Evolutionary conservation across 768 basidiomycete species (phyloP).

Genomic region (Chalciporus pseudorubinellus): DNA sequence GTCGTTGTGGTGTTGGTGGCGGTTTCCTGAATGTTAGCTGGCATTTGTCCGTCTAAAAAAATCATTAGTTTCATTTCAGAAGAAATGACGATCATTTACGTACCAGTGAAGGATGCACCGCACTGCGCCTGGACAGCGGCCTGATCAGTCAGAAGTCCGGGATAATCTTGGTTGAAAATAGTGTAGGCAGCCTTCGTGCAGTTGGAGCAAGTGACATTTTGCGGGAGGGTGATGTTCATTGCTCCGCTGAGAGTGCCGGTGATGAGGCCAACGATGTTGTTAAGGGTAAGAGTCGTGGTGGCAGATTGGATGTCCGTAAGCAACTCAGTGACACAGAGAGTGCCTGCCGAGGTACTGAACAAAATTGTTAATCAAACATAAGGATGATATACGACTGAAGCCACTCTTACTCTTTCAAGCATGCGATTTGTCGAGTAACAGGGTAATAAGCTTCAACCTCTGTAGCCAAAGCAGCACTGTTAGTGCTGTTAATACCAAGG

Average conservation of each 20-base stretch:
- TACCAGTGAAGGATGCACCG: conserved; percentile 45
- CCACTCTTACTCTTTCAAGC: conserved; percentile 61
- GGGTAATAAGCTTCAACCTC: conserved; percentile 57
- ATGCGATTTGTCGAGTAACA: conserved; percentile 50
- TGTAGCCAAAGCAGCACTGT: conserved; percentile 28
- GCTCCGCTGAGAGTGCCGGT: conserved; percentile 5
- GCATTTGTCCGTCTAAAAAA: conserved; percentile 30
- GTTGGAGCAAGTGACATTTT: conserved; percentile 50
- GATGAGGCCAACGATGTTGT: conserved; percentile 16
- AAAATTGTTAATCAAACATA: not conserved
- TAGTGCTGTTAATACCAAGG: conserved; percentile 18
- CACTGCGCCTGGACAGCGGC: conserved; percentile 37
- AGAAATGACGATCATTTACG: too few species aligned
- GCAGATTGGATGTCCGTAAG: conserved; percentile 49
- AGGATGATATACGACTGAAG: not conserved
- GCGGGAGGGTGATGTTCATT: conserved; percentile 13
- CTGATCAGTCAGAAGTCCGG: conserved; percentile 32
- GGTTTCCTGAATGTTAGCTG: conserved; percentile 24
- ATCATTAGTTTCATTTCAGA: too few species aligned
- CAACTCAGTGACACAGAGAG: conserved; percentile 57
- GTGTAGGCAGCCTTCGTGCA: conserved; percentile 55
- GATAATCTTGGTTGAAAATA: conserved; percentile 35
- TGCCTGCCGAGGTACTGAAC: conserved; percentile 34
- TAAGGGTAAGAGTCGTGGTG: conserved; percentile 21
- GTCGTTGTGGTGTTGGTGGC: conserved; percentile 20